Conservation (phyloP, 768 basidiomycete species). For the Mycena venus region DNA sequence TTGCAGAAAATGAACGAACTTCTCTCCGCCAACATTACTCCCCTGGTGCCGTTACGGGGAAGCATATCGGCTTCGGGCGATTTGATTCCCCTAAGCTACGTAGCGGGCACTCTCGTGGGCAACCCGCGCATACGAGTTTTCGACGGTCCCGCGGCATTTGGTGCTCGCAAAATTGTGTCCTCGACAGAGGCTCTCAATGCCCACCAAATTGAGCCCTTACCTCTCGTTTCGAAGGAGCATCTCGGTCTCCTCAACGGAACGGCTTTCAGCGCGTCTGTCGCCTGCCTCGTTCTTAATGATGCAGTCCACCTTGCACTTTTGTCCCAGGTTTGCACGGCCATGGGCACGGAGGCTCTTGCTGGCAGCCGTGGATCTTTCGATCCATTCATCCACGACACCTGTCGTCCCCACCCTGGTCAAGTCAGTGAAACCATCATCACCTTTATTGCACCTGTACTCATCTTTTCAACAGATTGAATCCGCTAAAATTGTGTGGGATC, state of each 20-base stretch:
- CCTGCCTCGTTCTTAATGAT: slow-evolving; percentile 79
- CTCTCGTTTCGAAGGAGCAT: slow-evolving; percentile 82
- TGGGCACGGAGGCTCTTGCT: slow-evolving; percentile 86
- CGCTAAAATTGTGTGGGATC: slow-evolving; percentile 75
- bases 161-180: slow-evolving; percentile 64
- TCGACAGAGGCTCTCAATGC: slow-evolving; percentile 69
- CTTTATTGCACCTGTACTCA: not conserved
- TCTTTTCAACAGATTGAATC: slow-evolving; percentile 67
- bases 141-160: slow-evolving; percentile 63
- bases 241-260: slow-evolving; percentile 89
- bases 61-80: slow-evolving; percentile 90
- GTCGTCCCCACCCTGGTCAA: slow-evolving; percentile 90
- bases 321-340: slow-evolving; percentile 81
- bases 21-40: slow-evolving; percentile 79
- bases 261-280: slow-evolving; percentile 85
- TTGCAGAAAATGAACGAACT: slow-evolving; percentile 84
- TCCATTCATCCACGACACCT: slow-evolving; percentile 81
- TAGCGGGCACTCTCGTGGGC: slow-evolving; percentile 84
- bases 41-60: slow-evolving; percentile 85
- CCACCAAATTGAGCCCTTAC: slow-evolving; percentile 74
- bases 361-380: slow-evolving; percentile 81
- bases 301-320: slow-evolving; percentile 76
- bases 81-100: slow-evolving; percentile 85
- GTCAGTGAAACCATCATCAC: slow-evolving; percentile 42
- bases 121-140: slow-evolving; percentile 85